phyloP scores from a whole-genome alignment of 2,329 filamentous ascomycete genomes.

The Zymoseptoria passerinii region DNA sequence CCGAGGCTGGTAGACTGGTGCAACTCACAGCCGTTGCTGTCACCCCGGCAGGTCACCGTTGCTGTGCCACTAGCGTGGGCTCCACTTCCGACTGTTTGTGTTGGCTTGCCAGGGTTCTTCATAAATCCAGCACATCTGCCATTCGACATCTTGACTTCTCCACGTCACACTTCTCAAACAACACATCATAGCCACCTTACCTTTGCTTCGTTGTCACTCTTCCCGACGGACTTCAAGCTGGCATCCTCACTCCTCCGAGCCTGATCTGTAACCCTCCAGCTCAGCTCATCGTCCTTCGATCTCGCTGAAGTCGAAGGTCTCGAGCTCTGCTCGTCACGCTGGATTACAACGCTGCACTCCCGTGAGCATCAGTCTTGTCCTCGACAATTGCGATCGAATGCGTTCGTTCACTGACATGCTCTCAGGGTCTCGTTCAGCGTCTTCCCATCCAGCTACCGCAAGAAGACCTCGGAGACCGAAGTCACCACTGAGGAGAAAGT shows the following conservation, averaged over 20 bases:
- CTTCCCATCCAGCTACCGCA: constrained; percentile 97
- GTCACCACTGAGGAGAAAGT: constrained; percentile 86
- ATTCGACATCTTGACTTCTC: neutral
- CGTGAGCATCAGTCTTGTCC: constrained; percentile 34
- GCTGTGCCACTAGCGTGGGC: neutral
- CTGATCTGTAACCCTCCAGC: constrained; percentile 2
- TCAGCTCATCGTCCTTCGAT: constrained; percentile 21
- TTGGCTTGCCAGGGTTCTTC: neutral
- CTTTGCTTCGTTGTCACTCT: constrained; percentile 2
- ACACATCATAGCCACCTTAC: neutral
- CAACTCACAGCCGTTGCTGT: no score
- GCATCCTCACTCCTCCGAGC: neutral
- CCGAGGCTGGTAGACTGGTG: neutral
- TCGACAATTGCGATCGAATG: neutral
- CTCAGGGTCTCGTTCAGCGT: constrained; percentile 86
- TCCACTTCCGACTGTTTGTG: neutral
- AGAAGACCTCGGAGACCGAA: constrained; percentile 52
- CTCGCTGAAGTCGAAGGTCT: constrained; percentile 45
- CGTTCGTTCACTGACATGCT: constrained; percentile 1
- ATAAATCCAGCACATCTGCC: neutral
- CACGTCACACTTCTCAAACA: neutral
- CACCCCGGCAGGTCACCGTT: no score
- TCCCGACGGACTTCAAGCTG: constrained; percentile 1
- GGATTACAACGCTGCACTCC: constrained; percentile 99
- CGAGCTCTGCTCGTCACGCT: constrained; percentile 86